Conservation (phyloP, 495 filamentous ascomycete species). For the Neurospora intermedia region DNA sequence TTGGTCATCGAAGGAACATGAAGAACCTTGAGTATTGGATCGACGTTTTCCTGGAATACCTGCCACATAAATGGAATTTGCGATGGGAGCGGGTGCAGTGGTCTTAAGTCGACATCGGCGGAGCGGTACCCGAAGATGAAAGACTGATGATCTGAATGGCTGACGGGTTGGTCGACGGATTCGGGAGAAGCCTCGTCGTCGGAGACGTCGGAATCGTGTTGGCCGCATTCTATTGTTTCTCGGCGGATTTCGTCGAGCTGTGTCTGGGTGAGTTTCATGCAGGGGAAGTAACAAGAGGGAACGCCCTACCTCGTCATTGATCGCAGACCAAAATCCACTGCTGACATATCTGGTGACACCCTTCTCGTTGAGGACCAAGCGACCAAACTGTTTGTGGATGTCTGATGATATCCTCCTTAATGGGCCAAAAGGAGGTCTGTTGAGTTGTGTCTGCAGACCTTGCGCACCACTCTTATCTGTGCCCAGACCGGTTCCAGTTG, state of each 20-base stretch:
- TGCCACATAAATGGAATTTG: conserved; percentile 61
- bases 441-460: conserved; percentile 2
- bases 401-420: conserved; percentile 23
- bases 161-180: conserved; percentile 18
- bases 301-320: conserved; percentile 60
- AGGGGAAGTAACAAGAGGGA: not conserved
- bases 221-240: conserved; percentile 56
- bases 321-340: conserved; percentile 78
- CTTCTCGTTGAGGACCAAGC: conserved; percentile 71
- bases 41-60: conserved; percentile 58
- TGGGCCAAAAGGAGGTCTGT: conserved; percentile 3
- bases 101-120: conserved; percentile 36
- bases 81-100: conserved; percentile 44
- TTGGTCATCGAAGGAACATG: conserved; percentile 51
- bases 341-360: conserved; percentile 77
- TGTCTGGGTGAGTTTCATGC: conserved; percentile 3
- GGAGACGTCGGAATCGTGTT: conserved; percentile 52
- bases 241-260: conserved; percentile 64
- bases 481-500: not conserved
- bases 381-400: conserved; percentile 61
- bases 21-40: conserved; percentile 58
- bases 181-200: conserved; percentile 42
- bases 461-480: conserved; percentile 3
- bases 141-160: conserved; percentile 49
- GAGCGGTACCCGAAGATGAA: conserved; percentile 64